Conservation (phyloP, 2,329 filamentous ascomycete species). For the Zasmidium cellare region DNA sequence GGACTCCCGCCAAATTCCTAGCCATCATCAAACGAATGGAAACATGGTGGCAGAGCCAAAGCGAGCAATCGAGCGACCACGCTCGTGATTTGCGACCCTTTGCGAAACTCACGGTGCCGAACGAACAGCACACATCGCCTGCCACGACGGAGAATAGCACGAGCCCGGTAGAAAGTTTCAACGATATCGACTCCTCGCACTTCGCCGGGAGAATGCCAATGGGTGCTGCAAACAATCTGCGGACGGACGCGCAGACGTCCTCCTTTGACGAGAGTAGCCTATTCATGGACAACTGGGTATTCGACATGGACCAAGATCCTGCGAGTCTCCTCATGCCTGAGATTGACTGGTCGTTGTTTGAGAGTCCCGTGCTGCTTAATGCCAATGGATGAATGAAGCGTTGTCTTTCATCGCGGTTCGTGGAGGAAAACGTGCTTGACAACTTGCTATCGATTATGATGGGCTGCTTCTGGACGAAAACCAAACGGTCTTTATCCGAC, state of each 20-base stretch:
- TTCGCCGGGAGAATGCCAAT: not conserved
- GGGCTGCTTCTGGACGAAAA: too few relatives aligned
- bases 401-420: too few relatives aligned
- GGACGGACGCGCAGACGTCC: not conserved
- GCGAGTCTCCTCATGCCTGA: constrained; percentile 4
- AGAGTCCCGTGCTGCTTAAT: not conserved
- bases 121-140: too few relatives aligned
- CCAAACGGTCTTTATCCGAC: too few relatives aligned
- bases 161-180: not conserved
- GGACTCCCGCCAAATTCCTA: constrained; percentile 3
- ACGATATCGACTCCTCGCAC: not conserved
- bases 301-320: constrained; percentile 9
- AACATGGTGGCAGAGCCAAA: constrained; percentile 4
- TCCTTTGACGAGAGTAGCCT: not conserved
- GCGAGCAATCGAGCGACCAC: not conserved
- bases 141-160: not conserved
- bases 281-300: constrained; percentile 3
- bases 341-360: constrained; percentile 5
- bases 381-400: not conserved
- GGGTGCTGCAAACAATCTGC: not conserved
- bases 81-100: constrained; percentile 3
- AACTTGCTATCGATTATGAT: too few relatives aligned
- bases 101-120: not conserved
- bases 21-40: constrained; percentile 7
- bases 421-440: too few relatives aligned